Evolutionary conservation across 169 alveolate genomes (phyloP).

Genomic region (Eimeria brunetti): DNA sequence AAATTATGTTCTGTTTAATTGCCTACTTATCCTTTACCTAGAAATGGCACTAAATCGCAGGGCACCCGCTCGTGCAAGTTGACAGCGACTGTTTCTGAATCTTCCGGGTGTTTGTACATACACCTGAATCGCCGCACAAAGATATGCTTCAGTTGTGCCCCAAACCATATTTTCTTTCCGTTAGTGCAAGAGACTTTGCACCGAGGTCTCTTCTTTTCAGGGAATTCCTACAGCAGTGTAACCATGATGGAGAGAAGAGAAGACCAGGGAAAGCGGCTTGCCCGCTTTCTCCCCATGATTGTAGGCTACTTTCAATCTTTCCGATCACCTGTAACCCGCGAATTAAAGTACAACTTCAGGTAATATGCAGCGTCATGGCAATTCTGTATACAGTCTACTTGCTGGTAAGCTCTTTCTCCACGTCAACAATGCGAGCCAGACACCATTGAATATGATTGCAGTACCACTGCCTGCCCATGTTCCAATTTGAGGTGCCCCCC

Average conservation of each 20-base stretch:
- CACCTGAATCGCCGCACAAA: constrained; percentile 11
- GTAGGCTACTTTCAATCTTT: constrained; percentile 13
- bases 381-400: constrained; percentile 68
- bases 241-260: constrained; percentile 74
- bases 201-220: constrained; percentile 33
- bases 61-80: background rate
- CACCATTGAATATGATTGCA: constrained; percentile 6
- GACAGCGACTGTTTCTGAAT: background rate
- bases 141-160: constrained; percentile 46
- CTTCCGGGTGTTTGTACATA: constrained; percentile 63
- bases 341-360: constrained; percentile 19
- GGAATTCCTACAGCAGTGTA: constrained; percentile 55
- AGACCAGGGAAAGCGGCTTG: constrained; percentile 72
- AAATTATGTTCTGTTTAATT: background rate
- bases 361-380: constrained; percentile 61
- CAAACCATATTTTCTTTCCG: constrained; percentile 69
- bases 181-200: constrained; percentile 53
- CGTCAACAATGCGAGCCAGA: background rate
- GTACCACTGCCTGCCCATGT: constrained; percentile 79
- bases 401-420: constrained; percentile 57
- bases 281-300: constrained; percentile 80
- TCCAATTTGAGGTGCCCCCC: constrained; percentile 77
- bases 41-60: background rate
- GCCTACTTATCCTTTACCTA: background rate
- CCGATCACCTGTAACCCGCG: background rate